Conservation (phyloP, 805 yeast genomes). For the Groenewaldozyma tartarivorans region DNA sequence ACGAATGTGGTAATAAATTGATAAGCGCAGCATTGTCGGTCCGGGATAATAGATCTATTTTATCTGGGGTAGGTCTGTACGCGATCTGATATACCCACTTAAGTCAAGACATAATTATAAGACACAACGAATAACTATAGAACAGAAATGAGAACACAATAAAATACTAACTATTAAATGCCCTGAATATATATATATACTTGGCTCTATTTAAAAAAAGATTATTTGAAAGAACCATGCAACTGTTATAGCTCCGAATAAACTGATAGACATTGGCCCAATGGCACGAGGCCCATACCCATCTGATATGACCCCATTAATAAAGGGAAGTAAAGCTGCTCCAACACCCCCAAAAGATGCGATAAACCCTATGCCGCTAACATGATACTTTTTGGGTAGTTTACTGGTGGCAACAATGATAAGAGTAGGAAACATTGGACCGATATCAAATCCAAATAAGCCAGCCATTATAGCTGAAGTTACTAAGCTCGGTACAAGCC, state of each 20-base stretch:
- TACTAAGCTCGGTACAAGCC: slow-evolving; percentile 38
- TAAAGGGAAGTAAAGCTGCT: slow-evolving; percentile 63
- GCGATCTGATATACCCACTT: no score
- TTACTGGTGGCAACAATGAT: slow-evolving; percentile 54
- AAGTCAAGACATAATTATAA: no score
- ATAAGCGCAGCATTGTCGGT: no score
- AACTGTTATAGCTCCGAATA: slow-evolving; percentile 18
- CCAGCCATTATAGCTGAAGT: slow-evolving; percentile 40
- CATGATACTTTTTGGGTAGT: slow-evolving; percentile 50
- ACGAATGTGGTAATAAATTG: no score
- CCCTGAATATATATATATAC: no score
- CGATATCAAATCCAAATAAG: slow-evolving; percentile 49
- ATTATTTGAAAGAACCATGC: no score
- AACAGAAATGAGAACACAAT: no score
- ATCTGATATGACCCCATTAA: slow-evolving; percentile 43
- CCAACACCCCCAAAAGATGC: slow-evolving; percentile 80
- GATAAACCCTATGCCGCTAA: slow-evolving; percentile 62
- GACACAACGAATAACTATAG: no score
- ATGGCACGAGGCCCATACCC: slow-evolving; percentile 18
- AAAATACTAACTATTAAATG: no score
- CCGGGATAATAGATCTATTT: no score
- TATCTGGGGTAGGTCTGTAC: no score
- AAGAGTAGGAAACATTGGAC: slow-evolving; percentile 68
- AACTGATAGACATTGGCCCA: slow-evolving; percentile 19
- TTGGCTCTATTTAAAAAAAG: no score